phyloP scores from a whole-genome alignment of 2,329 filamentous ascomycete species.

The Nigrospora sphaerica region DNA sequence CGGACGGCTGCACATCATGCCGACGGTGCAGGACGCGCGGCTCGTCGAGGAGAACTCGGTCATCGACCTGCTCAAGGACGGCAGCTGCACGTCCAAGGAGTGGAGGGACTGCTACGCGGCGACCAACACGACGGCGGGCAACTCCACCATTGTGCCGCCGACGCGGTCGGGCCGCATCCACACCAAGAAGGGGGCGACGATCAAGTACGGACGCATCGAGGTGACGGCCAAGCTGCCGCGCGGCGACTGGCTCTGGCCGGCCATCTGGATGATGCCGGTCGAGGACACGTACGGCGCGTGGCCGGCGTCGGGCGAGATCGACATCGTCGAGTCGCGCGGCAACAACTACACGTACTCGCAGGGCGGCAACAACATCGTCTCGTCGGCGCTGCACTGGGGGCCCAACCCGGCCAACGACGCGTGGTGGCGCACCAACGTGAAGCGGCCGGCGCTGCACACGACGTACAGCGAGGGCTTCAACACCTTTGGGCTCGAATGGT shows the following conservation, averaged over 20 bases:
- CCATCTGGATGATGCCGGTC: constrained; percentile 84
- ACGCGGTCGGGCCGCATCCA: constrained; percentile 72
- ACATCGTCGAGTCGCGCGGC: constrained; percentile 73
- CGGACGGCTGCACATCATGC: constrained; percentile 65
- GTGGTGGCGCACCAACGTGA: constrained; percentile 80
- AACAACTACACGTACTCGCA: constrained; percentile 73
- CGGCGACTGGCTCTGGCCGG: constrained; percentile 86
- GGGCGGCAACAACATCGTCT: constrained; percentile 75
- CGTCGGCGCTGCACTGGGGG: constrained; percentile 77
- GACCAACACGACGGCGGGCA: constrained; percentile 65
- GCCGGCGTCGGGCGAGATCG: constrained; percentile 78
- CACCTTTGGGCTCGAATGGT: constrained; percentile 80
- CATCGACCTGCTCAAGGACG: constrained; percentile 60
- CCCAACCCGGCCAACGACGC: constrained; percentile 65
- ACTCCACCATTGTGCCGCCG: constrained; percentile 70
- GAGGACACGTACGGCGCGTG: constrained; percentile 66
- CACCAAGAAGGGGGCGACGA: constrained; percentile 61
- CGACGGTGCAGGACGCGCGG: constrained; percentile 64
- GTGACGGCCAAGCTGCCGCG: constrained; percentile 68
- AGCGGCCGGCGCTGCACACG: constrained; percentile 66
- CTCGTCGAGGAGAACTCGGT: constrained; percentile 59
- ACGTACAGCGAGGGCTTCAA: constrained; percentile 65
- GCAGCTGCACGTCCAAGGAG: constrained; percentile 58
- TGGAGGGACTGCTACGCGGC: constrained; percentile 57
- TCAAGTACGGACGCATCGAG: constrained; percentile 78